These are phyloP conservation scores for Dendryphion nanum DNA, from an alignment of 2,329 filamentous ascomycete species.

Conservation along the genomic window DNA sequence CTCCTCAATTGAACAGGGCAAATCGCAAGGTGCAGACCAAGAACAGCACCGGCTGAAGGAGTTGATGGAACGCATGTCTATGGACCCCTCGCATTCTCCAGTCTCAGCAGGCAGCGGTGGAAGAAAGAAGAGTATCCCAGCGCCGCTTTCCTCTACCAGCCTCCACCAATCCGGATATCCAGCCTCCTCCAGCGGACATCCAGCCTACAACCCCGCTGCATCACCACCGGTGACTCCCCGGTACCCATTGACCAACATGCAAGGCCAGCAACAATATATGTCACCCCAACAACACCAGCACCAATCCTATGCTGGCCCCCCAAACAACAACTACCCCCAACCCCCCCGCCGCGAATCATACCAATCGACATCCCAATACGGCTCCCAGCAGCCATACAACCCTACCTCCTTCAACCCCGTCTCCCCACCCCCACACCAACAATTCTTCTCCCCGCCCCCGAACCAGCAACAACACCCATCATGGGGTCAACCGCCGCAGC, in stretches of 20 bases:
- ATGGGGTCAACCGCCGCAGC: constrained; percentile 46
- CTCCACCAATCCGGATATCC: constrained; percentile 28
- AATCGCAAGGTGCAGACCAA: constrained; percentile 70
- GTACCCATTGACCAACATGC: constrained; percentile 39
- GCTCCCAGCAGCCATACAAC: constrained; percentile 37
- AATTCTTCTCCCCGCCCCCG: constrained; percentile 51
- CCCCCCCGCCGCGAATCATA: constrained; percentile 36
- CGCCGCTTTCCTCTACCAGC: constrained; percentile 35
- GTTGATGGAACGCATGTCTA: constrained; percentile 93
- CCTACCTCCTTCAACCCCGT: constrained; percentile 47
- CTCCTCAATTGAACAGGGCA: constrained; percentile 80
- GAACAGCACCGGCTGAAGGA: constrained; percentile 83
- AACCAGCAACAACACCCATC: constrained; percentile 51
- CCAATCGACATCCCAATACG: constrained; percentile 1
- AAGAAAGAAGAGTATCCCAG: constrained; percentile 39
- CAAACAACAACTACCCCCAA: constrained; percentile 27
- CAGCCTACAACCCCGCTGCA: constrained; percentile 53
- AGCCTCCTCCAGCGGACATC: constrained; percentile 24
- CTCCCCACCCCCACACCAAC: constrained; percentile 58
- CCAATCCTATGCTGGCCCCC: constrained; percentile 16
- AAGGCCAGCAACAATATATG: constrained; percentile 31
- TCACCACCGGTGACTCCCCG: constrained; percentile 48
- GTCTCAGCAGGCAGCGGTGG: constrained; percentile 25
- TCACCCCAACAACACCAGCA: constrained; percentile 21
- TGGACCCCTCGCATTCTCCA: constrained; percentile 55